A percentile compares a stretch with the other conserved stretches of the same genome.
Conservation (phyloP, 2,329 filamentous ascomycete species). For the Beauveria sp. region DNA sequence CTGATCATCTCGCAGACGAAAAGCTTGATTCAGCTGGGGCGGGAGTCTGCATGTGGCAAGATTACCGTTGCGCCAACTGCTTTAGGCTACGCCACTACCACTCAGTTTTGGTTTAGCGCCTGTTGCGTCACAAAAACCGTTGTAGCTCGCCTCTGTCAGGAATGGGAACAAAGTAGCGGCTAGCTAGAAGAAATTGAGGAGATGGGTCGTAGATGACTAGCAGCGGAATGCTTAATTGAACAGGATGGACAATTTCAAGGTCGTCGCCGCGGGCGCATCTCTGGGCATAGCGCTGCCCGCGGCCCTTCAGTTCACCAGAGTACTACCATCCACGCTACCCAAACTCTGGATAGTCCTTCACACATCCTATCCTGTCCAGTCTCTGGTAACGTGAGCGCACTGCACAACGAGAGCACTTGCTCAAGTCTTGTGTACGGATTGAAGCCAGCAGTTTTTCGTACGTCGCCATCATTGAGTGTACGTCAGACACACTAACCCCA, state of each 20-base stretch:
- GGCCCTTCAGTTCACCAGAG: too few species aligned
- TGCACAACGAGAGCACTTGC: too few species aligned
- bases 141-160: not conserved
- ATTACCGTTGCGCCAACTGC: not conserved
- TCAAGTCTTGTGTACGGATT: too few species aligned
- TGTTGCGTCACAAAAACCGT: not conserved
- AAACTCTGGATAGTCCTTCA: too few species aligned
- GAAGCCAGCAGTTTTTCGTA: too few species aligned
- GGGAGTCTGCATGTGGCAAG: not conserved
- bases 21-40: not conserved
- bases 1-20: not conserved
- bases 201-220: too few species aligned
- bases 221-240: not conserved
- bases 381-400: too few species aligned
- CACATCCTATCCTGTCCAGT: too few species aligned
- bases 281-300: not conserved
- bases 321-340: too few species aligned
- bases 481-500: not conserved
- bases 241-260: not conserved
- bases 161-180: too few species aligned
- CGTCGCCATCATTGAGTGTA: not conserved
- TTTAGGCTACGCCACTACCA: not conserved
- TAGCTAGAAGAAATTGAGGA: too few species aligned
- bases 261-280: not conserved
- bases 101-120: not conserved